These are phyloP conservation scores for Rhizopogon rudus DNA, from an alignment of 768 basidiomycete species.

Conservation along the genomic window DNA sequence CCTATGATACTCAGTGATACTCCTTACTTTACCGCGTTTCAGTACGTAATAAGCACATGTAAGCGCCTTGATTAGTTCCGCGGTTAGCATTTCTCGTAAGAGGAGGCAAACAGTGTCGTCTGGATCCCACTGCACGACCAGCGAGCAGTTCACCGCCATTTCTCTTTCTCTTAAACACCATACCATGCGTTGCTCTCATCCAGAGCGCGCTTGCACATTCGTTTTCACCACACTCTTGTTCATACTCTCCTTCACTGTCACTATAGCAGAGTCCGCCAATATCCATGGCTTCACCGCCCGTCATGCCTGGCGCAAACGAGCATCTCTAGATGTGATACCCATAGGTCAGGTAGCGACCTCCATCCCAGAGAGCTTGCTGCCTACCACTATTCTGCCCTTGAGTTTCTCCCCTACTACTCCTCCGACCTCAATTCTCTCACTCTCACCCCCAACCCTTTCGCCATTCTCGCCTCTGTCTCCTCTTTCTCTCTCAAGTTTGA, in stretches of 20 bases:
- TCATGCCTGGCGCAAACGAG: constrained; percentile 5
- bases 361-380: background rate
- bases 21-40: no score
- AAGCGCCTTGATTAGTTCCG: no score
- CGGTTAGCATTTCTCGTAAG: no score
- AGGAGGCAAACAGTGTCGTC: no score
- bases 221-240: constrained; percentile 8
- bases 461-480: background rate
- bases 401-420: background rate
- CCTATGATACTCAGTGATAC: no score
- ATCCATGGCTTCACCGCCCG: background rate
- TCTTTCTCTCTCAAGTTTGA: background rate
- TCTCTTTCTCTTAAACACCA: background rate
- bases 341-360: background rate
- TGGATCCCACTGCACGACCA: no score
- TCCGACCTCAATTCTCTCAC: background rate
- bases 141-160: no score
- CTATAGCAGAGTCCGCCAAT: background rate
- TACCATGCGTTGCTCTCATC: background rate
- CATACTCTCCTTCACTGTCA: constrained; percentile 4
- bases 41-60: no score
- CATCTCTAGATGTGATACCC: background rate
- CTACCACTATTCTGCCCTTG: background rate
- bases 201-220: constrained; percentile 4
- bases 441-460: background rate